Evolutionary conservation across 1,139 yeast genomes (phyloP).

Genomic region (Taphrina communis): DNA sequence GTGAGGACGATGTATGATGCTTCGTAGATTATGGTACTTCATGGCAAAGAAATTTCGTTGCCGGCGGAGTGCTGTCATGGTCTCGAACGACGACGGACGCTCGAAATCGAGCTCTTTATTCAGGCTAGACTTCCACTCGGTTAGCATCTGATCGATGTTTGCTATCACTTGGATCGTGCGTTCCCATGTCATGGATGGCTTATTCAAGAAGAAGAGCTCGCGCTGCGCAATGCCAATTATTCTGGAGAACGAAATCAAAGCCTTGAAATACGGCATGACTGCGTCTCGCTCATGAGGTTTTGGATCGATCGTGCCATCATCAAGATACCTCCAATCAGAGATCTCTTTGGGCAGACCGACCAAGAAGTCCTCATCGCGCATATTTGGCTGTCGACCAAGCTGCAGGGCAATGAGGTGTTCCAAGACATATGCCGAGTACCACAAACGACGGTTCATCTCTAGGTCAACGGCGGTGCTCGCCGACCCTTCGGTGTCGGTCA

Average conservation of each 20-base stretch:
- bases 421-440: constrained; percentile 45
- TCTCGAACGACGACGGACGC: constrained; percentile 15
- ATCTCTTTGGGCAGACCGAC: constrained; percentile 44
- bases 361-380: constrained; percentile 42
- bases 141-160: constrained; percentile 37
- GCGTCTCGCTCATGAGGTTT: constrained; percentile 31
- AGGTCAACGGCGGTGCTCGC: constrained; percentile 43
- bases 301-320: constrained; percentile 32
- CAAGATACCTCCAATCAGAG: constrained; percentile 43
- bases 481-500: constrained; percentile 41
- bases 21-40: constrained; percentile 41
- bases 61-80: constrained; percentile 18
- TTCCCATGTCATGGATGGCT: constrained; percentile 40
- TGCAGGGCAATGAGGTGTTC: constrained; percentile 44
- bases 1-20: constrained; percentile 44
- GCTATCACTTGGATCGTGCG: constrained; percentile 38
- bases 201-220: constrained; percentile 42
- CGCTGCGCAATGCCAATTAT: constrained; percentile 44
- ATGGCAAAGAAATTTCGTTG: constrained; percentile 43
- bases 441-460: constrained; percentile 43
- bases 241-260: constrained; percentile 40
- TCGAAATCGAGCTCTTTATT: constrained; percentile 41
- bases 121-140: constrained; percentile 43
- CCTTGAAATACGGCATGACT: constrained; percentile 41
- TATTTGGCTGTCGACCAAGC: constrained; percentile 45